Percentiles rank a stretch among this genome's conserved stretches.
Evolutionary conservation across 371 early-diverging fungal species (phyloP).

Genomic region (Mucor saturninus): DNA sequence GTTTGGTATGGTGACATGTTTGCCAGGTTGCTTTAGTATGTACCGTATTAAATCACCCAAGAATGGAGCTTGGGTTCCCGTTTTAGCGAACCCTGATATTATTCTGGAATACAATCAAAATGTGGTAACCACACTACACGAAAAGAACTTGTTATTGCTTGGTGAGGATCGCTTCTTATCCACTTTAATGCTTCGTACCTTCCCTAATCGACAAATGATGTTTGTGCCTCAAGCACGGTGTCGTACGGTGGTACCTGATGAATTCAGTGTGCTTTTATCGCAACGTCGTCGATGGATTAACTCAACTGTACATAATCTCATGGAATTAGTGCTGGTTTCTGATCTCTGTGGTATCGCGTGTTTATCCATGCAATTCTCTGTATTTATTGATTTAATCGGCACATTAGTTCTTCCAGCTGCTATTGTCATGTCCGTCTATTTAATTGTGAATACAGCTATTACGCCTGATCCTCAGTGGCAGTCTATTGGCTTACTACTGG

Average conservation of each 20-base stretch:
- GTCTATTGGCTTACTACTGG: constrained; percentile 70
- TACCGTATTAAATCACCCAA: constrained; percentile 83
- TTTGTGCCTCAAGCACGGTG: constrained; percentile 93
- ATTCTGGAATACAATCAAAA: constrained; percentile 90
- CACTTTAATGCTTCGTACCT: constrained; percentile 92
- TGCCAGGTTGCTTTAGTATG: constrained; percentile 97
- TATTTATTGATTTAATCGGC: constrained; percentile 83
- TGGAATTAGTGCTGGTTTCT: constrained; percentile 88
- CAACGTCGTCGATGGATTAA: constrained; percentile 95
- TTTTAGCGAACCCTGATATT: constrained; percentile 89
- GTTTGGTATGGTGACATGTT: constrained; percentile 97
- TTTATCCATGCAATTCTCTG: constrained; percentile 89
- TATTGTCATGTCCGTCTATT: constrained; percentile 64
- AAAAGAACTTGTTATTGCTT: constrained; percentile 92
- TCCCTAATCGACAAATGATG: constrained; percentile 90
- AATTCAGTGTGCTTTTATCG: constrained; percentile 77
- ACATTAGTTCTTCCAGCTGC: constrained; percentile 87
- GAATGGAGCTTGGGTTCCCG: constrained; percentile 81
- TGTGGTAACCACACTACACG: constrained; percentile 92
- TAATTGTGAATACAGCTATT: constrained; percentile 59
- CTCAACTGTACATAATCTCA: constrained; percentile 88
- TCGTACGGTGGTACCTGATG: constrained; percentile 83
- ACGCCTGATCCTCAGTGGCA: constrained; percentile 55
- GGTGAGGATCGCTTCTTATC: constrained; percentile 98
- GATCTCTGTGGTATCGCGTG: constrained; percentile 89